A percentile compares a stretch with the other conserved stretches of the same genome.
phyloP scores from a whole-genome alignment of 192 early-diverging fungal species.

The Chytriomyces hyalinus region DNA sequence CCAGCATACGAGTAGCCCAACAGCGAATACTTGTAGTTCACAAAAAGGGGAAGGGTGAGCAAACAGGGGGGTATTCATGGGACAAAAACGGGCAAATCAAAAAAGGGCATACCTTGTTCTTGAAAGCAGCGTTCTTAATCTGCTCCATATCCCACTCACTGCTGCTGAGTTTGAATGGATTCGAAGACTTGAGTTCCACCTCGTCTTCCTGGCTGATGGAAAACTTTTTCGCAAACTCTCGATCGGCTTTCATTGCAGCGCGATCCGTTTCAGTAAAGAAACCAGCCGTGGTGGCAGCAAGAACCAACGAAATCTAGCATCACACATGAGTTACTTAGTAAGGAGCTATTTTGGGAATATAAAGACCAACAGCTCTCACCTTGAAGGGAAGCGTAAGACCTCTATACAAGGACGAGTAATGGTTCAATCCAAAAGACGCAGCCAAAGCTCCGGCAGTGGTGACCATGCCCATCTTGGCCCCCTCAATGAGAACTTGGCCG shows the following conservation, averaged over 20 bases:
- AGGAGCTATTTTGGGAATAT: background rate
- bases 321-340: background rate
- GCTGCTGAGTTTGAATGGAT: background rate
- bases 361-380: background rate
- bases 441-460: background rate
- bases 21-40: background rate
- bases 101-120: background rate
- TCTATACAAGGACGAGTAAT: conserved; percentile 29
- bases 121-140: background rate
- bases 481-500: conserved; percentile 23
- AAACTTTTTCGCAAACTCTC: conserved; percentile 36
- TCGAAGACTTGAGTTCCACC: background rate
- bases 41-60: no score
- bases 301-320: conserved; percentile 14
- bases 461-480: conserved; percentile 4
- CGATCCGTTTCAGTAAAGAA: conserved; percentile 44
- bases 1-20: conserved; percentile 8
- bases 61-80: no score
- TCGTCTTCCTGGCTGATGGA: conserved; percentile 29
- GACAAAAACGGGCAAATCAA: no score
- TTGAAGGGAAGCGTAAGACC: conserved; percentile 38
- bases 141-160: background rate
- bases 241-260: conserved; percentile 42
- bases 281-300: conserved; percentile 34
- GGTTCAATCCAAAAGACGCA: conserved; percentile 13